Evolutionary conservation across 2,329 filamentous ascomycete genomes (phyloP).

Genomic region (Metarhizium brunneum): DNA sequence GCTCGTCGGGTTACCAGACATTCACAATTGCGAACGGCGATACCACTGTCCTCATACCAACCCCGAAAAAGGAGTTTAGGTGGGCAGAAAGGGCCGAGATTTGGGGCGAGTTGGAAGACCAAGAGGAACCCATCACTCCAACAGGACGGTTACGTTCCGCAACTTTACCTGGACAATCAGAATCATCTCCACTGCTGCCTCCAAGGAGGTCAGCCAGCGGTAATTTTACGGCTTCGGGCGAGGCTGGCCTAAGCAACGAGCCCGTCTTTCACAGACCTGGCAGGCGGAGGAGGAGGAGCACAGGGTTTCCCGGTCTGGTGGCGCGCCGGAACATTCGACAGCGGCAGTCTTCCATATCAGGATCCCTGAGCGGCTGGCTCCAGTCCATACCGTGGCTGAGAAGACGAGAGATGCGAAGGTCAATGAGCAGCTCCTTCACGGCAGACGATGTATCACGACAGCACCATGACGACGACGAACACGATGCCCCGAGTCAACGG

Average conservation of each 20-base stretch:
- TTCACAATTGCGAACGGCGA: constrained; percentile 32
- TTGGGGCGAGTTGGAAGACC: constrained; percentile 81
- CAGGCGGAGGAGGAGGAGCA: constrained; percentile 47
- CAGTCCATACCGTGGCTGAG: constrained; percentile 45
- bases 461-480: neutral
- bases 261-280: constrained; percentile 20
- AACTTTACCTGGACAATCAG: constrained; percentile 34
- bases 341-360: constrained; percentile 34
- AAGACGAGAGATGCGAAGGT: constrained; percentile 5
- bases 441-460: constrained; percentile 1
- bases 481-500: neutral
- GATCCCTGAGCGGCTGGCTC: constrained; percentile 42
- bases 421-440: constrained; percentile 5
- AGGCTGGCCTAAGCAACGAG: constrained; percentile 21
- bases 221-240: constrained; percentile 13
- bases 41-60: constrained; percentile 27
- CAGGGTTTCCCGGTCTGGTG: constrained; percentile 52
- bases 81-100: constrained; percentile 69
- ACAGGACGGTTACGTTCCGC: constrained; percentile 35
- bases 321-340: constrained; percentile 36
- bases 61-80: constrained; percentile 39
- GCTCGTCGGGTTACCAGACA: constrained; percentile 34
- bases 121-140: constrained; percentile 37
- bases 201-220: constrained; percentile 24
- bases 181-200: constrained; percentile 30